These are phyloP conservation scores for Rhodotorula sp. DNA, from an alignment of 1,284 basidiomycete genomes.

Conservation along the genomic window DNA sequence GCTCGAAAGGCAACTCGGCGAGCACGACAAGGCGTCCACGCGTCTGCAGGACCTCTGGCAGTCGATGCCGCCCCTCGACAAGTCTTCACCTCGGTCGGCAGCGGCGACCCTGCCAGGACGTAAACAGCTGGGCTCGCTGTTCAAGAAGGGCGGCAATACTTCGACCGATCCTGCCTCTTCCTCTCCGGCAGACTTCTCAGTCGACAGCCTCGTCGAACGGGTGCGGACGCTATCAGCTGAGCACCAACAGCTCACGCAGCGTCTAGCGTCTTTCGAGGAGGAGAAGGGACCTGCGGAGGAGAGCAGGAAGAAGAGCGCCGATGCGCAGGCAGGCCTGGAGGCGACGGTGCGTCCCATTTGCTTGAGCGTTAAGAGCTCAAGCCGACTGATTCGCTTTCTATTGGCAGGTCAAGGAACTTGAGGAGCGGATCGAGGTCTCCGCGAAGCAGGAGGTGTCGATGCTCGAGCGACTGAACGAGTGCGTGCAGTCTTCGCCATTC, in stretches of 20 bases:
- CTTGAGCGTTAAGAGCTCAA: too few species aligned
- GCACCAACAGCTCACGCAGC: neutral
- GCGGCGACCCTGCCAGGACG: neutral
- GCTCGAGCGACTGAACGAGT: slow-evolving; percentile 43
- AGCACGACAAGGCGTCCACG: neutral
- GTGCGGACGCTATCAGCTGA: slow-evolving; percentile 21
- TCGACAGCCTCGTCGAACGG: slow-evolving; percentile 25
- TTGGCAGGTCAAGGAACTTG: slow-evolving; percentile 37
- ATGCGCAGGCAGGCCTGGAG: neutral
- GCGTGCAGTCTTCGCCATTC: neutral
- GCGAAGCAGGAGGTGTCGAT: slow-evolving; percentile 38
- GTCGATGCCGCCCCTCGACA: neutral
- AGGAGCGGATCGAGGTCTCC: slow-evolving; percentile 35
- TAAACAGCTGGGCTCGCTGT: neutral
- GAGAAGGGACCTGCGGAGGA: neutral
- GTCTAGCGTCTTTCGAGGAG: neutral
- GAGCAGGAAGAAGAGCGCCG: neutral
- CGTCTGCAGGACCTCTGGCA: neutral
- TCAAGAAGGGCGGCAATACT: neutral
- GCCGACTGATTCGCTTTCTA: rapidly evolving
- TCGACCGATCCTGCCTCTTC: slow-evolving; percentile 3
- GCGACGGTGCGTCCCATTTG: slow-evolving; percentile 5
- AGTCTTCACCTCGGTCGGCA: neutral
- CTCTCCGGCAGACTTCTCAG: slow-evolving; percentile 15
- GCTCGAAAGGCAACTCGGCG: slow-evolving; percentile 15